Base-by-base conservation (phyloP, 345 rosid species). In the Syzygium jambos region DNA sequence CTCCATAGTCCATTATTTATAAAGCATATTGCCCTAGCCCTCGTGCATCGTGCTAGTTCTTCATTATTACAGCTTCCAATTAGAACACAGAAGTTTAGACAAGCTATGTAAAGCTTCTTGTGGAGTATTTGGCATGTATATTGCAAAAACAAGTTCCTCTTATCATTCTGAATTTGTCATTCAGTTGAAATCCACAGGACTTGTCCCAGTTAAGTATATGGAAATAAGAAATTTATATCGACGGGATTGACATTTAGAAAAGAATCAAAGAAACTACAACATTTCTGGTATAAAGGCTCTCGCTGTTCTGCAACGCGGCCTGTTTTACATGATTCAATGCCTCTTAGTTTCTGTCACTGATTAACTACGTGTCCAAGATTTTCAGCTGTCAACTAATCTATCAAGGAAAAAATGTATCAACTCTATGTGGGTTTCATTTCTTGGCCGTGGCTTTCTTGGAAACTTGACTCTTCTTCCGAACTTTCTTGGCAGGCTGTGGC, bases 401-500 rank as follows among this genome's bases (percentile, higher is more conserved):
- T 59, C 83, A 0, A 78, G 27, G 51, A 49, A 87, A 46, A 46
- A 57, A 84, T 65, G 57, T 54, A 73, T 51, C 29, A 29, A 68
- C 52, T 55, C 59, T 29, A 38, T 63, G 55, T 6, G 16, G 34
- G 84, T 85, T 88, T 92, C 89, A 92, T 90, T 90, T 92, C 90
- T 86, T 93, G 51, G 82, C 85, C 65, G 90, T 85, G 89, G 88
- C 82, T 91, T 91, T 95, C 93, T 93, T 94, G 54, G 95, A 89
- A 61, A 41, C 89, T 65, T 68, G 91, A 6, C 90, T 89, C 91
- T 86, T 93, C 95, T 93, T 96, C 88, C 89, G 92, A 85, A 82
- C 92, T 91, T 90, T 95, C 90, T 93, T 95, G 52, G 94, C 89
- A 86, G 94, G 94, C 78, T 89, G 95, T 56, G 92, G 89, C 92